phyloP scores from a whole-genome alignment of 805 yeast genomes.

The Candida endomychidarum region DNA sequence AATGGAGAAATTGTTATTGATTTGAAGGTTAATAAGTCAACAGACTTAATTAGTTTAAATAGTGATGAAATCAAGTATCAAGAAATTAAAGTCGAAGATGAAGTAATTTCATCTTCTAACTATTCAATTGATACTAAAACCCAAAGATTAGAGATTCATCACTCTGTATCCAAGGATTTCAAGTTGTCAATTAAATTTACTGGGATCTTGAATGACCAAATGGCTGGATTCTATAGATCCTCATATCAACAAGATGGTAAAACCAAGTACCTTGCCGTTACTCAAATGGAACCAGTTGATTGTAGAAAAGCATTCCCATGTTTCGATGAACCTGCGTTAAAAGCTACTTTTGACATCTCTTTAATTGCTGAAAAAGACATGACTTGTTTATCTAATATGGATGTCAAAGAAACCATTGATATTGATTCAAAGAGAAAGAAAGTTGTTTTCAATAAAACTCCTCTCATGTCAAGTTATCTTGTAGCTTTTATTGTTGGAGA shows the following conservation, averaged over 20 bases:
- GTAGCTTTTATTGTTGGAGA: conserved; percentile 85
- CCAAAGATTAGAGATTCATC: conserved; percentile 29
- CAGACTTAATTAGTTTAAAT: conserved; percentile 55
- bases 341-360: conserved; percentile 68
- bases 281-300: conserved; percentile 86
- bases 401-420: conserved; percentile 48
- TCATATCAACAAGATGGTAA: conserved; percentile 61
- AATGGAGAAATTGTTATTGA: conserved; percentile 56
- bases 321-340: conserved; percentile 75
- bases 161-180: conserved; percentile 39
- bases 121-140: conserved; percentile 16
- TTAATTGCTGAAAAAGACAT: conserved; percentile 55
- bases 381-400: conserved; percentile 71
- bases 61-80: conserved; percentile 63
- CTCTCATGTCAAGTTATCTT: conserved; percentile 80
- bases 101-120: conserved; percentile 6
- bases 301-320: conserved; percentile 87
- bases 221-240: conserved; percentile 83
- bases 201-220: conserved; percentile 69
- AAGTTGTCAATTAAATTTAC: conserved; percentile 51
- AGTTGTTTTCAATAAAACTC: conserved; percentile 70
- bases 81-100: conserved; percentile 40
- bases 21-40: conserved; percentile 49
- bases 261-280: conserved; percentile 72
- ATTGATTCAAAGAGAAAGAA: conserved; percentile 48